phyloP scores from a whole-genome alignment of 1,284 basidiomycete species.

The Rhizoctonia solani region DNA sequence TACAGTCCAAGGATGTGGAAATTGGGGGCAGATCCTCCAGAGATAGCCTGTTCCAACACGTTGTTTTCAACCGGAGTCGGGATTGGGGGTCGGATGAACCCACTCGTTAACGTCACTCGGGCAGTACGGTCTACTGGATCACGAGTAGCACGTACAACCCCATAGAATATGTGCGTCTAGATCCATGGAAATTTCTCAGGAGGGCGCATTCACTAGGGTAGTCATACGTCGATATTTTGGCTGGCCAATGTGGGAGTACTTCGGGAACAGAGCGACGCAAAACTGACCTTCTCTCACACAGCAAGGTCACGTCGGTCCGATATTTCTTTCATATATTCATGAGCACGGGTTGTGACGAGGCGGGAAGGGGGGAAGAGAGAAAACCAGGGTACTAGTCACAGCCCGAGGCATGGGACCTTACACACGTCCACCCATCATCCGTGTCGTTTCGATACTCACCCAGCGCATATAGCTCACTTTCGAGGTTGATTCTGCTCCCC shows the following conservation, averaged over 20 bases:
- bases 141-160: neutral
- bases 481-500: neutral
- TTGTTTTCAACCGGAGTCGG: neutral
- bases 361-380: too few relatives aligned
- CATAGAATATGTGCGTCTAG: neutral
- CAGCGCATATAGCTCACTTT: neutral
- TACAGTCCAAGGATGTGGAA: neutral
- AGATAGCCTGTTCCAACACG: slow-evolving; percentile 20
- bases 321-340: neutral
- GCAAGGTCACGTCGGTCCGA: neutral
- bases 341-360: neutral
- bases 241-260: neutral
- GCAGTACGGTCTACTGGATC: neutral
- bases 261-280: slow-evolving; percentile 1
- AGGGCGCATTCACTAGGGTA: neutral
- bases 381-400: neutral
- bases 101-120: neutral
- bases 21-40: neutral
- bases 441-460: neutral
- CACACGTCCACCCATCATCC: slow-evolving; percentile 1
- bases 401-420: too few relatives aligned
- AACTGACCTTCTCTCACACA: neutral
- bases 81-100: neutral
- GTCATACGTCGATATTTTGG: neutral
- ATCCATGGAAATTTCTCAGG: neutral